Evolutionary conservation across 768 basidiomycete species (phyloP).

Genomic region (Boletus coccyginus): DNA sequence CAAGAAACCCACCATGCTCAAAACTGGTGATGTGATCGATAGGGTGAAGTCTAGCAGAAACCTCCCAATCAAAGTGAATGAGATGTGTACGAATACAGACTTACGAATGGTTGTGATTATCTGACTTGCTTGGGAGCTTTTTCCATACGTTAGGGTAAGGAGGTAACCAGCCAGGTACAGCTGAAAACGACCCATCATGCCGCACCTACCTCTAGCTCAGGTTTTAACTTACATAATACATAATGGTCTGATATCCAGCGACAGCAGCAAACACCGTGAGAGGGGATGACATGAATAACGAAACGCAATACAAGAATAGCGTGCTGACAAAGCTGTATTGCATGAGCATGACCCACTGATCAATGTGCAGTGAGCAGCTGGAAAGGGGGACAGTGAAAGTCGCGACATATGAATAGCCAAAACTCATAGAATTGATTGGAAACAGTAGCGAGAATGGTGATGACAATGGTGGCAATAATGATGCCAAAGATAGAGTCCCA

Average conservation of each 20-base stretch:
- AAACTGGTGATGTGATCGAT: slow-evolving; percentile 66
- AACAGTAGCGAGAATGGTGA: slow-evolving; percentile 54
- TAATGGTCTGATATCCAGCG: slow-evolving; percentile 70
- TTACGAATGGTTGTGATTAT: slow-evolving; percentile 61
- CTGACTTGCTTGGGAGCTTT: slow-evolving; percentile 47
- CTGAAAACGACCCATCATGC: slow-evolving; percentile 31
- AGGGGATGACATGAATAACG: slow-evolving; percentile 59
- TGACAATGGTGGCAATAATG: slow-evolving; percentile 60
- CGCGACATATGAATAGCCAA: slow-evolving; percentile 56
- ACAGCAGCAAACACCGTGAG: slow-evolving; percentile 71
- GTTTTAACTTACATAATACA: slow-evolving; percentile 57
- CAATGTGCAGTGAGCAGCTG: not conserved
- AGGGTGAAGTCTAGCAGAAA: slow-evolving; percentile 54
- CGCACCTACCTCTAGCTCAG: not conserved
- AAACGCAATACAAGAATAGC: slow-evolving; percentile 65
- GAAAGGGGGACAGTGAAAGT: slow-evolving; percentile 15
- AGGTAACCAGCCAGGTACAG: slow-evolving; percentile 67
- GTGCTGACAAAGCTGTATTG: slow-evolving; percentile 68
- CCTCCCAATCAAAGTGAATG: not conserved
- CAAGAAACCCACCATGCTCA: slow-evolving; percentile 53
- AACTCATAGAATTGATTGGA: slow-evolving; percentile 66
- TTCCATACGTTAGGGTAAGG: slow-evolving; percentile 70
- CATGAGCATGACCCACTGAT: slow-evolving; percentile 68
- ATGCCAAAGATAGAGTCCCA: slow-evolving; percentile 65
- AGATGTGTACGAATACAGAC: slow-evolving; percentile 6